Evolutionary conservation across 1,284 basidiomycete genomes (phyloP).

Genomic region (Cryptococcus sp.): DNA sequence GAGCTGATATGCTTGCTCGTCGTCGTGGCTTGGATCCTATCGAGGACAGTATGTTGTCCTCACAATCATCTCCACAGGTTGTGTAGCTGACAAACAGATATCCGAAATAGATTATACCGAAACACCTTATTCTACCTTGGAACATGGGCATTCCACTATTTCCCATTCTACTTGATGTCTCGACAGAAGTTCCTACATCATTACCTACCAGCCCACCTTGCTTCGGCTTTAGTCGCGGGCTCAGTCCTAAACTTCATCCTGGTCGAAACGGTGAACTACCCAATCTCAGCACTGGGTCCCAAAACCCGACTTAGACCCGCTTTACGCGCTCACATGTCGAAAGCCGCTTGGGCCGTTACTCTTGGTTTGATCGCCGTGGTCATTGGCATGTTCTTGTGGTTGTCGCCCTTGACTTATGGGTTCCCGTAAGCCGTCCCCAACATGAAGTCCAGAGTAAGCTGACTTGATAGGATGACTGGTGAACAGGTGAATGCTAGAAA

Average conservation of each 20-base stretch:
- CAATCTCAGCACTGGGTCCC: constrained; percentile 66
- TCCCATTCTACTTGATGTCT: constrained; percentile 97
- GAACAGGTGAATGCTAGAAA: constrained; percentile 45
- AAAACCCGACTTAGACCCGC: constrained; percentile 58
- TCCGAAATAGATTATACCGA: constrained; percentile 89
- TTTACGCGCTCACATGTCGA: constrained; percentile 65
- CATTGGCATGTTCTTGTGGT: constrained; percentile 66
- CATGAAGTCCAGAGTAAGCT: background rate
- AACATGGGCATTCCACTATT: constrained; percentile 92
- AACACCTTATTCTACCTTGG: constrained; percentile 91
- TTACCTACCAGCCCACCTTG: constrained; percentile 91
- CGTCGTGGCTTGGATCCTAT: constrained; percentile 81
- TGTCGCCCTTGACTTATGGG: constrained; percentile 86
- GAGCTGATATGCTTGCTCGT: constrained; percentile 82
- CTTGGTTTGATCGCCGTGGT: constrained; percentile 57
- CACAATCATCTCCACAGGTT: background rate
- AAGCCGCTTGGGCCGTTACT: constrained; percentile 58
- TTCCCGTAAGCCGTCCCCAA: constrained; percentile 61
- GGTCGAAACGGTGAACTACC: constrained; percentile 89
- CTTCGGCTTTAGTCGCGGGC: constrained; percentile 86
- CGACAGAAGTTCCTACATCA: constrained; percentile 97
- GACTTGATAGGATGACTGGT: constrained; percentile 32
- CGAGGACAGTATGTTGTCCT: constrained; percentile 63
- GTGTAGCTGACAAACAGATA: constrained; percentile 49
- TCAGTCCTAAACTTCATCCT: constrained; percentile 86